Conservation (phyloP, 495 filamentous ascomycete species). For the Tuber calosporum region DNA sequence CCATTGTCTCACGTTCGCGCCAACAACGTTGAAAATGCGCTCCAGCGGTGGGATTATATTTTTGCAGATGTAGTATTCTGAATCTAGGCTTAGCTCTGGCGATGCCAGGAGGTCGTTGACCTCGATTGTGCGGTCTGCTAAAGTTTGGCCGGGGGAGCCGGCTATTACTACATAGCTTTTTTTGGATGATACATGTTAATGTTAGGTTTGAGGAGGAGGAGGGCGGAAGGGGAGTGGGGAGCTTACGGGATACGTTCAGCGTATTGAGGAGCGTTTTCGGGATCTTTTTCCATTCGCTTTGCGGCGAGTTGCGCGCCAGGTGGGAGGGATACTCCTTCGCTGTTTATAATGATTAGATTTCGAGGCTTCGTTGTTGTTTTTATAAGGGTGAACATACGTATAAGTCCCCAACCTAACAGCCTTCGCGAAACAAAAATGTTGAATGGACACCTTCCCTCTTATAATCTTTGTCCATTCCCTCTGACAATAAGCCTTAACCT, state of each 20-base stretch:
- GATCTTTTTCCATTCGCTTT: constrained; percentile 75
- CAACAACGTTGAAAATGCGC: constrained; percentile 93
- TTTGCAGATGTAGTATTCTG: constrained; percentile 94
- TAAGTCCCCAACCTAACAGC: constrained; percentile 90
- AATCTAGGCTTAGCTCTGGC: constrained; percentile 73
- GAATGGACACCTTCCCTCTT: constrained; percentile 75
- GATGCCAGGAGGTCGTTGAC: constrained; percentile 75
- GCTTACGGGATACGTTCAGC: constrained; percentile 73
- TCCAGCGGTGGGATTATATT: constrained; percentile 92
- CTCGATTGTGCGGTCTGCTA: constrained; percentile 83
- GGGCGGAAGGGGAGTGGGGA: background rate
- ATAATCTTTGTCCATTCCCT: constrained; percentile 88
- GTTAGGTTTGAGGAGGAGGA: background rate
- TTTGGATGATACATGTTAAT: background rate
- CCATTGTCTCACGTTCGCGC: constrained; percentile 84
- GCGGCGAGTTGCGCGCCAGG: constrained; percentile 83
- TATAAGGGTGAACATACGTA: constrained; percentile 22
- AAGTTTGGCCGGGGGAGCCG: constrained; percentile 73
- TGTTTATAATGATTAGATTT: constrained; percentile 37
- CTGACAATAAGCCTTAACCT: constrained; percentile 89
- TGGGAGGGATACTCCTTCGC: constrained; percentile 67
- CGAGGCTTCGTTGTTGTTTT: background rate
- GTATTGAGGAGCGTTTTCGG: constrained; percentile 82
- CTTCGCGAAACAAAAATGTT: constrained; percentile 90
- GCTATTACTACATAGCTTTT: constrained; percentile 72